Evolutionary conservation across 1,284 basidiomycete genomes (phyloP).

Genomic region (Dichomitus squalens): DNA sequence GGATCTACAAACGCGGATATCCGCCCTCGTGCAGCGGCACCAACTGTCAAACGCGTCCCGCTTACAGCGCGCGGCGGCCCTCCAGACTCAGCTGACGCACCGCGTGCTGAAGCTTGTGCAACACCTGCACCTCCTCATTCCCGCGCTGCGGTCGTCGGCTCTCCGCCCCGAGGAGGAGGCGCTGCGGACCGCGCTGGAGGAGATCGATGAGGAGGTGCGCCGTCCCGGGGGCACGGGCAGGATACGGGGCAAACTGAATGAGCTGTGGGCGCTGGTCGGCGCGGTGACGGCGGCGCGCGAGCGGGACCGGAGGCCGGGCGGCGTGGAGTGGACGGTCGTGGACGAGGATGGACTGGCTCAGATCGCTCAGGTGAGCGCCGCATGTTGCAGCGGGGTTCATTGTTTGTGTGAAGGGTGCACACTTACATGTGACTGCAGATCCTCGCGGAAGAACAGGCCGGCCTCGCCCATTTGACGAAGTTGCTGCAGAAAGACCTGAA

Average conservation of each 20-base stretch:
- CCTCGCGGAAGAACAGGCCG: conserved; percentile 77
- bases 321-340: conserved; percentile 78
- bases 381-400: not conserved
- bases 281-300: conserved; percentile 70
- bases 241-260: conserved; percentile 76
- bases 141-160: conserved; percentile 73
- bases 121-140: conserved; percentile 80
- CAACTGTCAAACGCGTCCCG: conserved; percentile 72
- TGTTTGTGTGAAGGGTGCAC: not conserved
- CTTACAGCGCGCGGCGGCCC: conserved; percentile 63
- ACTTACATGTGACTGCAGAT: conserved; percentile 48
- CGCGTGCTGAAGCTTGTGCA: conserved; percentile 75
- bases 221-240: conserved; percentile 57
- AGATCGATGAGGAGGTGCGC: conserved; percentile 75
- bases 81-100: conserved; percentile 75
- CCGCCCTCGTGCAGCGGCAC: conserved; percentile 66
- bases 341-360: conserved; percentile 82
- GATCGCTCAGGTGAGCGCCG: conserved; percentile 63
- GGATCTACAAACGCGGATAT: conserved; percentile 71
- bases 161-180: conserved; percentile 85
- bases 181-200: conserved; percentile 68
- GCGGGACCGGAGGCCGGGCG: conserved; percentile 47
- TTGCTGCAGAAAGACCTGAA: conserved; percentile 69
- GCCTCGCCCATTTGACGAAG: conserved; percentile 78
- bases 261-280: conserved; percentile 87